A percentile compares a stretch with the other conserved stretches of the same genome.
Conservation (phyloP, 176 grass and related monocot genomes). For the Tillandsia leiboldiana region DNA sequence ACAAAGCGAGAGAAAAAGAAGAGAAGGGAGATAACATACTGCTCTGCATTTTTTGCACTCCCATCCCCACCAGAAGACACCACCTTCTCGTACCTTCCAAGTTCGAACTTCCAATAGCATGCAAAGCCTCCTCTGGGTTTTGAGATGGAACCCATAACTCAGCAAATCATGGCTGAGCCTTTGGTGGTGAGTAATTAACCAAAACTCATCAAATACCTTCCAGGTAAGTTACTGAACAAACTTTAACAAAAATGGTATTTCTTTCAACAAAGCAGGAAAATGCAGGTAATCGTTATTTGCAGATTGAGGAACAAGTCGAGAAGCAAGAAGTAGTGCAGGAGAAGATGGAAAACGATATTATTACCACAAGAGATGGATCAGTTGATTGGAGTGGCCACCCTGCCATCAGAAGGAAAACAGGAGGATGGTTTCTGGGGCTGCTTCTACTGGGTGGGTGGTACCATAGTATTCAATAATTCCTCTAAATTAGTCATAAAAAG, state of each 20-base stretch:
- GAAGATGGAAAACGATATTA: not conserved
- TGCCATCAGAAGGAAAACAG: conserved; percentile 28
- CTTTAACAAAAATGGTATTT: not conserved
- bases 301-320: not conserved
- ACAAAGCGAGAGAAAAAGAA: not conserved
- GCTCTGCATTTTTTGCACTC: not conserved
- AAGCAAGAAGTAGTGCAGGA: not conserved
- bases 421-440: conserved; percentile 36
- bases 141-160: not conserved
- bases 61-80: not conserved
- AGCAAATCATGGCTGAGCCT: not conserved
- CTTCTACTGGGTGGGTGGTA: conserved; percentile 44
- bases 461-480: not conserved
- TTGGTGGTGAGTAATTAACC: not conserved
- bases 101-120: not conserved
- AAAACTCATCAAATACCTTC: too few relatives aligned
- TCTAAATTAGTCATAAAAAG: not conserved
- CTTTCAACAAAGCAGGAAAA: too few relatives aligned
- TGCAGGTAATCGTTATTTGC: not conserved
- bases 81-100: not conserved
- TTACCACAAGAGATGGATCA: conserved; percentile 27
- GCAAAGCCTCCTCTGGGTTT: not conserved
- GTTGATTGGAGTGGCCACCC: conserved; percentile 39
- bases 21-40: not conserved
- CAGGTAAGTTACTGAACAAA: too few relatives aligned